These are phyloP conservation scores for Chlamydomonas incerta DNA, from an alignment of 139 green algal species.

Conservation along the genomic window DNA sequence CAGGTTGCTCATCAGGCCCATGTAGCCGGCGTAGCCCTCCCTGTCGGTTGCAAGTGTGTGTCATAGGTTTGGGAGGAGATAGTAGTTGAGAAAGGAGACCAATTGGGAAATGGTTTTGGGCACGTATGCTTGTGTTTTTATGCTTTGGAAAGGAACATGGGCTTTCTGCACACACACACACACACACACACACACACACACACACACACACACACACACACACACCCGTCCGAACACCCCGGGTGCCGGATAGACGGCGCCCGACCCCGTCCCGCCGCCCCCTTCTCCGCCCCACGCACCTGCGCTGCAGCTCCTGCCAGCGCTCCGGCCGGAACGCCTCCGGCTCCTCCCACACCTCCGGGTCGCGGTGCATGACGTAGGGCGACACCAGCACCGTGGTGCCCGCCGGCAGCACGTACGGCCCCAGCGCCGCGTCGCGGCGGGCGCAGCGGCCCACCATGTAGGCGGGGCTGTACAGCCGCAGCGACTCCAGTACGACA, in stretches of 20 bases:
- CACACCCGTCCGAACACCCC: too few relatives aligned
- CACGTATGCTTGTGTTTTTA: too few relatives aligned
- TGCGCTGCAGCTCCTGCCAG: slow-evolving; percentile 69
- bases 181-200: too few relatives aligned
- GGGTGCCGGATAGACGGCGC: too few relatives aligned
- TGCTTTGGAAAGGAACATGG: too few relatives aligned
- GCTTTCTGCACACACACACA: too few relatives aligned
- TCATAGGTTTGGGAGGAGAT: not conserved
- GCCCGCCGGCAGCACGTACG: slow-evolving; percentile 55
- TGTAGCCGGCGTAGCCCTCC: slow-evolving; percentile 34
- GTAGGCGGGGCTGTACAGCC: slow-evolving; percentile 90
- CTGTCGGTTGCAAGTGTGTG: not conserved
- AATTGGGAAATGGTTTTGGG: not conserved
- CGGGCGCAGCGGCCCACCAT: slow-evolving; percentile 86
- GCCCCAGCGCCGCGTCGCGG: slow-evolving; percentile 61
- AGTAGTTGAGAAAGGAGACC: not conserved
- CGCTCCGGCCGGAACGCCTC: slow-evolving; percentile 73
- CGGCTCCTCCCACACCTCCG: slow-evolving; percentile 13
- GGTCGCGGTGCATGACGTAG: slow-evolving; percentile 87
- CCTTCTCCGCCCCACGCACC: not conserved
- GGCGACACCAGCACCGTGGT: slow-evolving; percentile 83
- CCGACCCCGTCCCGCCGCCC: too few relatives aligned
- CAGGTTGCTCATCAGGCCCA: slow-evolving; percentile 58
- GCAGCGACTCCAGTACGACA: slow-evolving; percentile 84
- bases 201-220: too few relatives aligned